These are phyloP conservation scores for Epichloe festucae DNA, from an alignment of 2,329 filamentous ascomycete genomes.

Conservation along the genomic window DNA sequence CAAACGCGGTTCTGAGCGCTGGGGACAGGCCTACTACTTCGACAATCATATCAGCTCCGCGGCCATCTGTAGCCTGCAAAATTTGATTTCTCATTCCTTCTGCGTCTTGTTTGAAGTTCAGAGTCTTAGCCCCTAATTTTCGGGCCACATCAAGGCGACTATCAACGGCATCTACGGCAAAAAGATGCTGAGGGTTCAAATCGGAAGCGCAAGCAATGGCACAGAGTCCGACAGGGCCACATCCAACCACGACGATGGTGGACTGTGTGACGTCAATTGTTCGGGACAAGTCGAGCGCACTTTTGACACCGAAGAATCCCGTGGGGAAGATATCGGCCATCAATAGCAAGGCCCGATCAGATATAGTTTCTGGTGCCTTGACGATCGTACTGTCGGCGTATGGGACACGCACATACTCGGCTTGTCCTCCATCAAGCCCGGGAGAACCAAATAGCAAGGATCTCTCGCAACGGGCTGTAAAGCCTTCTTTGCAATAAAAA, in stretches of 20 bases:
- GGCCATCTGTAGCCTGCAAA: constrained; percentile 60
- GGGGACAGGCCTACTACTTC: constrained; percentile 62
- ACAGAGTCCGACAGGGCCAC: constrained; percentile 76
- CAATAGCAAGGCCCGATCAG: constrained; percentile 62
- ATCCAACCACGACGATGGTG: constrained; percentile 70
- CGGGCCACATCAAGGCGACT: constrained; percentile 61
- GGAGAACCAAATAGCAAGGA: constrained; percentile 57
- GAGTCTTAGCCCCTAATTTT: constrained; percentile 65
- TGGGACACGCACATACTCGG: constrained; percentile 71
- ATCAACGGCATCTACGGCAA: constrained; percentile 69
- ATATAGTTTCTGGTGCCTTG: constrained; percentile 52
- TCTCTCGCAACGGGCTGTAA: constrained; percentile 64
- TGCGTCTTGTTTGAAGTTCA: constrained; percentile 56
- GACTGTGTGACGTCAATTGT: constrained; percentile 28
- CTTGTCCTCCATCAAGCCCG: constrained; percentile 63
- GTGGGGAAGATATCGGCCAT: constrained; percentile 93
- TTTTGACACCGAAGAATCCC: constrained; percentile 71
- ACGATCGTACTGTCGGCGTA: constrained; percentile 70
- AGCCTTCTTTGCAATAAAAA: constrained; percentile 72
- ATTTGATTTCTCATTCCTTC: constrained; percentile 56
- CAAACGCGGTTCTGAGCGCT: constrained; percentile 57
- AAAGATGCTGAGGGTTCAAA: constrained; percentile 59
- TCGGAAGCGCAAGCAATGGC: constrained; percentile 67
- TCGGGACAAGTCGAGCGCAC: constrained; percentile 54
- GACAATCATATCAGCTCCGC: constrained; percentile 76